A percentile compares a stretch with the other conserved stretches of the same genome.
These are phyloP conservation scores for Silene conica DNA, from an alignment of 148 eudicot genomes.

Conservation along the genomic window DNA sequence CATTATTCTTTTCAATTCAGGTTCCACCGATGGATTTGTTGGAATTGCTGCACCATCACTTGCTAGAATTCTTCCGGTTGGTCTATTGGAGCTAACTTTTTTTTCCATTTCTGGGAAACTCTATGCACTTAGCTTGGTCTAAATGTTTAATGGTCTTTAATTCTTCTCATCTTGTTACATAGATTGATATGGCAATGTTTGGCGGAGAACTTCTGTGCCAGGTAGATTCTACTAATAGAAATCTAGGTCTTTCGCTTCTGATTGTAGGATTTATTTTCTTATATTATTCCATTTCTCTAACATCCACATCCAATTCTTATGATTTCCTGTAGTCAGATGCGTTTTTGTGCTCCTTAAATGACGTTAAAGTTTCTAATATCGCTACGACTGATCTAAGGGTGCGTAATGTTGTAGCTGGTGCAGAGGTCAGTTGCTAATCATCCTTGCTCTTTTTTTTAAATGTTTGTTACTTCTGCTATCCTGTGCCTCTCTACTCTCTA, in stretches of 20 bases:
- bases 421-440: too few species aligned
- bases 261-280: background rate
- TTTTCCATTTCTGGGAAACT: conserved; percentile 5
- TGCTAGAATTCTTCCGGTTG: conserved; percentile 88
- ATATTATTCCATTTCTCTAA: conserved; percentile 8
- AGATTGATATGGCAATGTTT: conserved; percentile 90
- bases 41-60: conserved; percentile 93
- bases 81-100: conserved; percentile 21
- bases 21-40: conserved; percentile 79
- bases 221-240: conserved; percentile 39
- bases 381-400: too few species aligned
- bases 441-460: too few species aligned
- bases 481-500: too few species aligned
- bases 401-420: too few species aligned
- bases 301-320: conserved; percentile 8
- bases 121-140: background rate
- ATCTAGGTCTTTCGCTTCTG: conserved; percentile 2
- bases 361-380: too few species aligned
- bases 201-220: conserved; percentile 93
- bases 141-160: background rate
- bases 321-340: conserved; percentile 83
- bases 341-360: conserved; percentile 86
- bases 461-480: too few species aligned
- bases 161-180: conserved; percentile 18
- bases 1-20: conserved; percentile 65